Evolutionary conservation across 2,329 filamentous ascomycete genomes (phyloP), one percentile per base, ranked within the genome.

Genomic region (Alternaria angustiovoidea): DNA sequence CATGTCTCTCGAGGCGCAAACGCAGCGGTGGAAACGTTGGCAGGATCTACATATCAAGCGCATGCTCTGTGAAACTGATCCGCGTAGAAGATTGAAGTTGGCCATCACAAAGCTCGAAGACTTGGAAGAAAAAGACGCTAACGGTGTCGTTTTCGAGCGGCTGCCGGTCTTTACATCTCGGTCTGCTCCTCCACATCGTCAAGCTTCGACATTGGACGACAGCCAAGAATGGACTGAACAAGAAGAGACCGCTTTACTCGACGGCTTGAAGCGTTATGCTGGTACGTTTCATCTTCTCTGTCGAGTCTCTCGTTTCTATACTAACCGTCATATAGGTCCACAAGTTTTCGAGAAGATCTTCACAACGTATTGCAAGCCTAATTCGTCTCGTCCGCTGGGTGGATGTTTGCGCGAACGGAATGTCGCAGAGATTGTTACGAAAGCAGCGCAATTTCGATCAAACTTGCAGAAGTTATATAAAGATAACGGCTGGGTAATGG

Each of bases 71-170:
- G 75, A 78, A 52, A 65, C 68, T 2, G 65, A 73, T 38, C 26
- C 47, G 7, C 9, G 12, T 4, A 60, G 59, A 38, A 61, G 64
- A n/a, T 47, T 41, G 12, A 51, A 47, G 24, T 49, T 72, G 5
- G 44, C 54, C 6, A 65, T 68, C 7, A 49, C 56, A 5, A 62
- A 61, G 8, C 51, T 67, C n/a, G 57, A 65, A 4, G 61, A 69
- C 20, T 1, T 61, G 4, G 68, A 65, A 4, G 75, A 78, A 18
- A 59, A 65, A 24, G 81, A 83, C 49, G 73, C 77, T 0, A 79
- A 81, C 53, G 81, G 81, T 6, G 30, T 72, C 0, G 54, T 54
- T 0, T 81, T 82, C 49, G 75, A 79, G 51, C 78, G 81, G 5
- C 43, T 80, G 1, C 64, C 76, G 2, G 56, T 78, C 5, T 80